Conservation (phyloP, 1,284 basidiomycete species). For the Xerocomus minutiporus region DNA sequence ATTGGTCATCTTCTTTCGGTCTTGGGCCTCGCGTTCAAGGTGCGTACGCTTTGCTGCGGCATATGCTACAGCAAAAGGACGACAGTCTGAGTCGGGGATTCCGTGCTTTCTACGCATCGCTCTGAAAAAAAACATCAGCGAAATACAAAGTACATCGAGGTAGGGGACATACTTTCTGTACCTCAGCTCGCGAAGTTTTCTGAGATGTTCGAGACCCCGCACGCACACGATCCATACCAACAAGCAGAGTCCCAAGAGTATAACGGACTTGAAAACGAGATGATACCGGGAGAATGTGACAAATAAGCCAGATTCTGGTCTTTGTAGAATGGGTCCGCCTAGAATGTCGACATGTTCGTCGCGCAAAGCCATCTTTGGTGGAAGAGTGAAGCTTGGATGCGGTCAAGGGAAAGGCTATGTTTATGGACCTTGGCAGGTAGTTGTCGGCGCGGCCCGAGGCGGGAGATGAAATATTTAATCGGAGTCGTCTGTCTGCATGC, state of each 20-base stretch:
- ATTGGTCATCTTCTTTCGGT: constrained; percentile 30
- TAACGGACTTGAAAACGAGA: constrained; percentile 35
- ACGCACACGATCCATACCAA: constrained; percentile 31
- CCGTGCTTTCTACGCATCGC: constrained; percentile 67
- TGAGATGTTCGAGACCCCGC: constrained; percentile 40
- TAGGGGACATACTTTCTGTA: constrained; percentile 52
- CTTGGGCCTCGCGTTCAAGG: constrained; percentile 41
- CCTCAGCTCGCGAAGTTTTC: constrained; percentile 52
- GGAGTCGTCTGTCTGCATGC: constrained; percentile 12
- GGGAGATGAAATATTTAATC: constrained; percentile 24
- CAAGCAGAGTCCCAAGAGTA: constrained; percentile 35
- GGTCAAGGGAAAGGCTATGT: constrained; percentile 16
- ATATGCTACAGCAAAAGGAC: constrained; percentile 81
- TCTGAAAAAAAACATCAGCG: constrained; percentile 29
- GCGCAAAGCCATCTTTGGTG: constrained; percentile 43
- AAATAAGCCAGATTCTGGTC: constrained; percentile 31
- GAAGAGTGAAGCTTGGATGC: constrained; percentile 18
- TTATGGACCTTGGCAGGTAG: background rate
- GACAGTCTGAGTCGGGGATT: constrained; percentile 72
- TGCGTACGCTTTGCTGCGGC: constrained; percentile 56
- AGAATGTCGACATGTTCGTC: constrained; percentile 63
- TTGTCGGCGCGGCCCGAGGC: constrained; percentile 18
- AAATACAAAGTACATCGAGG: constrained; percentile 4
- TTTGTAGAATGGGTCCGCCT: constrained; percentile 48
- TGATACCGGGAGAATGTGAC: constrained; percentile 34